Conservation (phyloP, 768 basidiomycete species). For the Rossbeevera mucosa region DNA sequence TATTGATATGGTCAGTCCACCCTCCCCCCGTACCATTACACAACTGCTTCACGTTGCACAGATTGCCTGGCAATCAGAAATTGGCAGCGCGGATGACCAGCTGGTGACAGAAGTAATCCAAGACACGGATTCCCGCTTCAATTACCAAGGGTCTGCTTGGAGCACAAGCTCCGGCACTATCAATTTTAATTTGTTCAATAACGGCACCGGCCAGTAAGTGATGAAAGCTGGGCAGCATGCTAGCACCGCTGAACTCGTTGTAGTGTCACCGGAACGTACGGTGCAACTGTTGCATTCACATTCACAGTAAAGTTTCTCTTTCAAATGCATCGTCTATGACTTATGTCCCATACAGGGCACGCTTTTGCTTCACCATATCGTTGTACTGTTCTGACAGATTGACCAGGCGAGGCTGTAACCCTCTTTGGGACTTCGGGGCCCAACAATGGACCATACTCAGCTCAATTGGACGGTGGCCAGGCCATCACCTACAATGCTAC, state of each 20-base stretch:
- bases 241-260: not conserved
- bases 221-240: not conserved
- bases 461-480: conserved; percentile 34
- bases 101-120: conserved; percentile 21
- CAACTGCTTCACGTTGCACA: conserved; percentile 1
- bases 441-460: conserved; percentile 32
- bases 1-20: conserved; percentile 39
- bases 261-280: conserved; percentile 34
- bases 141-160: conserved; percentile 39
- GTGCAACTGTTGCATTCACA: conserved; percentile 34
- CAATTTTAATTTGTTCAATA: conserved; percentile 36
- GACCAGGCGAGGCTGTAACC: conserved; percentile 39
- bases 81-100: conserved; percentile 15
- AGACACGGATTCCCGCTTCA: conserved; percentile 38
- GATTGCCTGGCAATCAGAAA: conserved; percentile 30
- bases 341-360: conserved; percentile 19
- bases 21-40: not conserved
- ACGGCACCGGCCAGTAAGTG: conserved; percentile 41
- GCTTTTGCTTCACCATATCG: not conserved
- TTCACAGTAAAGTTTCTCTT: conserved; percentile 34
- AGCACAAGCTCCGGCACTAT: conserved; percentile 23
- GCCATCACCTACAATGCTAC: conserved; percentile 19
- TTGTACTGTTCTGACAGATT: not conserved
- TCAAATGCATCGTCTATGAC: conserved; percentile 1
- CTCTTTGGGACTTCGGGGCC: conserved; percentile 43